Base-by-base conservation (phyloP, 2,329 filamentous ascomycete genomes). In the Phaeoacremonium minimum region DNA sequence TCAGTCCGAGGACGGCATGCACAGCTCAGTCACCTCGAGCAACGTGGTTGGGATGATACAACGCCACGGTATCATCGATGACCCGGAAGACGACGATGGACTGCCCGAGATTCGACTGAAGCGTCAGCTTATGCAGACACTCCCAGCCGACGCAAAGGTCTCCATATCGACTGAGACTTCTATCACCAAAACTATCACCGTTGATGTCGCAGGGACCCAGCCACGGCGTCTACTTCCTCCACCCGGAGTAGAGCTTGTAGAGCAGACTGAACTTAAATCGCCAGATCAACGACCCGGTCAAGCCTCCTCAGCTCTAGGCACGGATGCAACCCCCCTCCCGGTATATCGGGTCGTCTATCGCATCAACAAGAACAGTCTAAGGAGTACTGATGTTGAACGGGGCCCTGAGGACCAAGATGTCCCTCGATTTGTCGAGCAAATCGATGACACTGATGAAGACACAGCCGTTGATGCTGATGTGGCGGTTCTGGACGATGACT, bases 111-210 rank as follows among this genome's bases (percentile, higher is more conserved):
- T 53, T 29, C 65, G 60, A 30, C 68, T 76, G 33, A 76, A 64
- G 52, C 69, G 61, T 43, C 73, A 73, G 44, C 80, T 76, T 32
- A 55, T 73, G 44, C 69, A 69, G 33, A 66, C 79, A 0, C 54
- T 82, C 5, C 69, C 77, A 1, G 55, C 69, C 0, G 70, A 75
- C 30, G 72, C 78, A 0, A 69, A 69, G n/a, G 71, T 83, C 6
- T 75, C 75, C 7, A 75, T 83, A 26, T 74, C 71, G 1, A 80
- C 76, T 6, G 71, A 73, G 4, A 75, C 77, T 0, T 70, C 69
- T 2, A 80, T 74, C 2, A 77, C 72, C 7, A 80, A 81, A 43
- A 82, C 68, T 12, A 78, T 83, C 46, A 81, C 79, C 0, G 77
- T 83, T 4, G 77, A 83, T 36, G 70, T 84, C 26, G 69, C 69